Evolutionary conservation across 192 early-diverging fungal species (phyloP).

Genomic region (Dimargaris xerosporica): DNA sequence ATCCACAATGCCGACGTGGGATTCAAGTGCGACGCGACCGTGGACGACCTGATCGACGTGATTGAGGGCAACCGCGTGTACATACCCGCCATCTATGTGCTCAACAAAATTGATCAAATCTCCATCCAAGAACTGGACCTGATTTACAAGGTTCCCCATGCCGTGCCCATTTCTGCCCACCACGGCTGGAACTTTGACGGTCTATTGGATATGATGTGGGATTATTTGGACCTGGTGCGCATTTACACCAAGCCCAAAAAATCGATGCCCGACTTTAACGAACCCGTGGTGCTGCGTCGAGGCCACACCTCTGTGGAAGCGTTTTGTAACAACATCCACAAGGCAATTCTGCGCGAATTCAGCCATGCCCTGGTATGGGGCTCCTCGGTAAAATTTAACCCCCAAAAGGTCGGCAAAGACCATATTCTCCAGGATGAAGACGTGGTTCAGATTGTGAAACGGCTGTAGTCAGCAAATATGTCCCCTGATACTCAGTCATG

Average conservation of each 20-base stretch:
- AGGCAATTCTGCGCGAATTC: constrained; percentile 80
- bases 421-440: constrained; percentile 88
- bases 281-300: constrained; percentile 77
- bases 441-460: constrained; percentile 83
- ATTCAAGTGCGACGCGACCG: constrained; percentile 85
- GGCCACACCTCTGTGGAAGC: constrained; percentile 59
- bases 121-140: constrained; percentile 91
- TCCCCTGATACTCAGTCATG: too few species aligned
- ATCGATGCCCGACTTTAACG: constrained; percentile 83
- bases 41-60: constrained; percentile 94
- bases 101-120: constrained; percentile 99
- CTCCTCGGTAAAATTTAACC: constrained; percentile 84
- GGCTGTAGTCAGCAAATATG: too few species aligned
- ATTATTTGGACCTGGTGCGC: constrained; percentile 59
- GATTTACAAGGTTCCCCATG: constrained; percentile 94
- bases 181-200: constrained; percentile 98
- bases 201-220: constrained; percentile 71
- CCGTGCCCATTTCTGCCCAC: constrained; percentile 64
- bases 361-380: constrained; percentile 95
- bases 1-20: constrained; percentile 94
- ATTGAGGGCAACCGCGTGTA: constrained; percentile 93
- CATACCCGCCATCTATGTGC: constrained; percentile 86
- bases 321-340: constrained; percentile 95
- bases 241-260: constrained; percentile 91
- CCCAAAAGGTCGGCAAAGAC: constrained; percentile 95